Evolutionary conservation across 495 filamentous ascomycete species (phyloP).

Genomic region (Aspergillus panamensis): DNA sequence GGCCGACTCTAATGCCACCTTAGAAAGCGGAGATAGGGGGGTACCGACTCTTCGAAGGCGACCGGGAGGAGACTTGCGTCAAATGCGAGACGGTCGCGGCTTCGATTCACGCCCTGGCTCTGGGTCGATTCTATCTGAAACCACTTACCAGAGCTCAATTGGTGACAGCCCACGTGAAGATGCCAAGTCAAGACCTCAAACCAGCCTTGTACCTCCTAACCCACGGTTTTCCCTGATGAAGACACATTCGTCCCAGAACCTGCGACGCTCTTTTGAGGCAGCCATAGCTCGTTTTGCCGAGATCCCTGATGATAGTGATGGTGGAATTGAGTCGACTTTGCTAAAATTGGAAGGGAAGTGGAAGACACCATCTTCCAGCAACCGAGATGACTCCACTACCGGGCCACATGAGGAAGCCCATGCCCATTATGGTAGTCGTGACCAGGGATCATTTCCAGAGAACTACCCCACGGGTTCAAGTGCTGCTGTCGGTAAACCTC

Average conservation of each 20-base stretch:
- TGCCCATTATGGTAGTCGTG: neutral
- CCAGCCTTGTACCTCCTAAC: conserved; percentile 38
- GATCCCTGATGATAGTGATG: conserved; percentile 88
- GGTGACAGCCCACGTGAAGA: conserved; percentile 32
- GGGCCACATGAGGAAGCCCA: neutral
- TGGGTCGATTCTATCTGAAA: conserved; percentile 67
- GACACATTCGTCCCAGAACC: conserved; percentile 70
- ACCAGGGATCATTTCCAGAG: conserved; percentile 9
- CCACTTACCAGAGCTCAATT: conserved; percentile 65
- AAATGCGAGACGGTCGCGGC: conserved; percentile 70
- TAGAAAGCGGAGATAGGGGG: conserved; percentile 36
- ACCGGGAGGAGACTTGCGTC: conserved; percentile 85
- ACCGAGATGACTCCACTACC: conserved; percentile 1
- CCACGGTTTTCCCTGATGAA: conserved; percentile 61
- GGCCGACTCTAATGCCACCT: conserved; percentile 33
- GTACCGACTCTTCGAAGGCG: conserved; percentile 69
- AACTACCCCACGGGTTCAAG: conserved; percentile 18
- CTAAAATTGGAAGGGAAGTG: conserved; percentile 91
- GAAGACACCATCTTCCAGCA: conserved; percentile 15
- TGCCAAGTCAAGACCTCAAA: conserved; percentile 29
- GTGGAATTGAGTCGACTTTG: conserved; percentile 88
- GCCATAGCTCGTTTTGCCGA: conserved; percentile 85
- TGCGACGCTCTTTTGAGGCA: conserved; percentile 84
- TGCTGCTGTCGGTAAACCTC: conserved; percentile 21
- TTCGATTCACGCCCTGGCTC: conserved; percentile 59